Conservation (phyloP, 2,329 filamentous ascomycete genomes). For the Diatrype stigma region DNA sequence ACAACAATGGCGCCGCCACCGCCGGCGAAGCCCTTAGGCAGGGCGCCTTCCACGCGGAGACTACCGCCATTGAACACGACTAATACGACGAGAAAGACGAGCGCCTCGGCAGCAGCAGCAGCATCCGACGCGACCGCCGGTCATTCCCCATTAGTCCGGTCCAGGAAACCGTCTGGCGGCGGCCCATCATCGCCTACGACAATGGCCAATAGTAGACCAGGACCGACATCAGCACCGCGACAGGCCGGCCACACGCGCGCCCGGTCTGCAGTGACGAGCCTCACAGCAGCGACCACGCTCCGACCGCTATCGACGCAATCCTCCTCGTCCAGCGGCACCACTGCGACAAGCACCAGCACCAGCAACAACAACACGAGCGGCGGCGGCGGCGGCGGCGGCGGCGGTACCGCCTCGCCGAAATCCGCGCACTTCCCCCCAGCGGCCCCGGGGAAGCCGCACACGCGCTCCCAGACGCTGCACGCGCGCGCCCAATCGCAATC, state of each 20-base stretch:
- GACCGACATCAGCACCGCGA: slow-evolving; percentile 12
- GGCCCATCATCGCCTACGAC: slow-evolving; percentile 5
- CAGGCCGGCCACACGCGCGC: slow-evolving; percentile 31
- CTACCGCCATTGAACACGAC: slow-evolving; percentile 8
- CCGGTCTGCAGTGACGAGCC: slow-evolving; percentile 37
- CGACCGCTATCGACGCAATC: slow-evolving; percentile 26
- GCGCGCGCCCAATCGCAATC: slow-evolving; percentile 22
- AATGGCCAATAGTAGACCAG: no score
- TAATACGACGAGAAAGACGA: not conserved
- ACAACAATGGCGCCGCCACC: slow-evolving; percentile 9
- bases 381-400: not conserved
- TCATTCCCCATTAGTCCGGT: not conserved
- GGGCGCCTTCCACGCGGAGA: slow-evolving; percentile 22
- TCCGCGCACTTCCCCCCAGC: slow-evolving; percentile 4
- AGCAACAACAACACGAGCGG: slow-evolving; percentile 11
- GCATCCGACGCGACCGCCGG: no score
- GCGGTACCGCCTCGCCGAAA: not conserved
- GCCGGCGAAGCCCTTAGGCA: slow-evolving; percentile 19
- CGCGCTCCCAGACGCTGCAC: slow-evolving; percentile 21
- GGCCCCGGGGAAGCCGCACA: slow-evolving; percentile 8
- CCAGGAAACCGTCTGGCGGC: slow-evolving; percentile 2
- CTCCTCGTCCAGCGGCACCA: slow-evolving; percentile 21
- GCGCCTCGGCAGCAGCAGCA: not conserved
- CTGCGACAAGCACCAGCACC: slow-evolving; percentile 10
- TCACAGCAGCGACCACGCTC: slow-evolving; percentile 35